Base-by-base conservation (phyloP, 2,329 filamentous ascomycete genomes). In the Fusarium zealandicum region DNA sequence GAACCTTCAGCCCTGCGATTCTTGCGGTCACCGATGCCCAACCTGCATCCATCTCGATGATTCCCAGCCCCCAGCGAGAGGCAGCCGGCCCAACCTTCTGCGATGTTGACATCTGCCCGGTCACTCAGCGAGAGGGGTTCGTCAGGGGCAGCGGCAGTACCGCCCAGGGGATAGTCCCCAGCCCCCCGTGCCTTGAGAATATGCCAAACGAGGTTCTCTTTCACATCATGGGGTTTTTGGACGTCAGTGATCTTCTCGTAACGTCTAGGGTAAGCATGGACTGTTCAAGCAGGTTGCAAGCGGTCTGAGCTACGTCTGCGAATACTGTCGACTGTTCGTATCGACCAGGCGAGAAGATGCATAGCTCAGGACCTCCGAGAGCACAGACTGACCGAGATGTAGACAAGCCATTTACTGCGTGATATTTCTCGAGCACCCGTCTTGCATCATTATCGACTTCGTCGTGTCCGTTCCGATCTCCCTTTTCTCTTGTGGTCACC, bases 371-470 rank as follows among this genome's bases (percentile, higher is more conserved):
- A 20, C 42, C 31, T 51, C 43, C 43, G 10, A 16, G 48, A 56
- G 32, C 40, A 36, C 22, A 48, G 46, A 62, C 65, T 66, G 48
- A 67, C 63, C 32, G 30, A 41, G 39, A 51, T 35, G 22, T 41
- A 88, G 86, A 82, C 82, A 32, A 87, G 79, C 55, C 87, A 82
- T 68, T 81, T 80, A 54, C 78, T 91, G 44, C 85, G 87, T 59
- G 70, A 73, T 36, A 79, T 90, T 41, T 85, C 84, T 18, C 77
- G 85, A 36, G 80, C 86, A 35, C 88, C 87, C n/a, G 78, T 89
- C 48, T 75, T 90, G 13, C 88, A 90, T 69, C 76, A 76, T 46
- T 77, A 81, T 59, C 86, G 88, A 39, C 81, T 89, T 16, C 84
- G 81, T 42, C 80, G 76, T 59, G 82, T 79, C 30, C 82, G 85